These are phyloP conservation scores for Candida yuanshanica DNA, from an alignment of 805 yeast genomes.

Conservation along the genomic window DNA sequence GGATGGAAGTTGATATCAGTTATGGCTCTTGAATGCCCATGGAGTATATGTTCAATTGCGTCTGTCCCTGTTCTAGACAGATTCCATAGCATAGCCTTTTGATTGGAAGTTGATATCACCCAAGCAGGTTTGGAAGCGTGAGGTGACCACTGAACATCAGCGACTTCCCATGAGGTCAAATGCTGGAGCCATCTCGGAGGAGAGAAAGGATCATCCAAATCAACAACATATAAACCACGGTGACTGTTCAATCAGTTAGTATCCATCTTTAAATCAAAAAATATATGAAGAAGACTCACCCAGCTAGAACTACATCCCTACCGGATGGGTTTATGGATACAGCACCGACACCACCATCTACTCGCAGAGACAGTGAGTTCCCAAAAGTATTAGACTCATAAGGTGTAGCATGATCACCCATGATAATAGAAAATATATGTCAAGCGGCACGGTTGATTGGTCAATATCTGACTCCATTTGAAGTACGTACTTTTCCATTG, in stretches of 20 bases:
- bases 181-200: conserved; percentile 94
- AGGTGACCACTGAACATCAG: conserved; percentile 98
- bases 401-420: conserved; percentile 9
- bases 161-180: conserved; percentile 95
- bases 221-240: conserved; percentile 83
- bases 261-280: neutral
- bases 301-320: conserved; percentile 89
- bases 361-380: conserved; percentile 73
- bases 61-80: conserved; percentile 58
- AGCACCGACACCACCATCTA: conserved; percentile 89
- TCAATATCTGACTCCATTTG: too few species aligned
- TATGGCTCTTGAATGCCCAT: conserved; percentile 87
- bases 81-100: conserved; percentile 94
- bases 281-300: conserved; percentile 15
- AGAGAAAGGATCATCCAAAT: conserved; percentile 89
- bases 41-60: conserved; percentile 84
- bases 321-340: conserved; percentile 88
- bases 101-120: conserved; percentile 93
- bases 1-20: conserved; percentile 95
- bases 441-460: too few species aligned
- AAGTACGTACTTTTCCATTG: neutral
- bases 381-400: conserved; percentile 62
- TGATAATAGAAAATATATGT: neutral
- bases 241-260: conserved; percentile 29
- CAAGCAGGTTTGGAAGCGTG: conserved; percentile 79